Evolutionary conservation across 345 rosid species (phyloP).

Genomic region (sweet orange (Citrus sinensis)): DNA sequence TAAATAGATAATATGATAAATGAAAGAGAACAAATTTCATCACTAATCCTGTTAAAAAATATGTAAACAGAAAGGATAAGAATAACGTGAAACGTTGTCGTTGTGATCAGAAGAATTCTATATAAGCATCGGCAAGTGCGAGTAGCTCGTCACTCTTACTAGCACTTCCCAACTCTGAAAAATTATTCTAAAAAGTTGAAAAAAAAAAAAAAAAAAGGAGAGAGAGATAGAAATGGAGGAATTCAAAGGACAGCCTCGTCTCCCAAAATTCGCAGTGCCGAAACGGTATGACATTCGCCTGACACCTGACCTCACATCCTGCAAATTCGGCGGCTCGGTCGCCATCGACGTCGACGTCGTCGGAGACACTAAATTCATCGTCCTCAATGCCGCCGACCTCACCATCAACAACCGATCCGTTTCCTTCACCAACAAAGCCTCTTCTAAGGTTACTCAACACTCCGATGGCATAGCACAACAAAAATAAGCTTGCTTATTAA

Average conservation of each 20-base stretch:
- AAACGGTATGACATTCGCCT: conserved; percentile 76
- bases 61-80: too few relatives aligned
- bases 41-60: too few relatives aligned
- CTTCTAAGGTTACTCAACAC: conserved; percentile 49
- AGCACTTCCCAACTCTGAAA: too few relatives aligned
- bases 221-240: conserved; percentile 48
- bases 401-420: conserved; percentile 45
- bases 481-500: not conserved
- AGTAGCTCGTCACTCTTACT: too few relatives aligned
- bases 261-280: conserved; percentile 81
- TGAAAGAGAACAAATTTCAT: too few relatives aligned
- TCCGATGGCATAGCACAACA: not conserved
- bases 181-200: not conserved
- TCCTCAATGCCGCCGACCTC: conserved; percentile 95
- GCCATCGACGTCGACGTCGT: conserved; percentile 58
- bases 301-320: conserved; percentile 69
- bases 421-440: conserved; percentile 36
- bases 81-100: too few relatives aligned
- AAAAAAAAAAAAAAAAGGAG: not conserved
- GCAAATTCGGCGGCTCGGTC: conserved; percentile 69
- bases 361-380: conserved; percentile 58
- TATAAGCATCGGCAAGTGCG: too few relatives aligned
- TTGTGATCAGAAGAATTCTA: too few relatives aligned
- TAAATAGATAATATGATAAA: too few relatives aligned
- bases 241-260: conserved; percentile 84